Evolutionary conservation across 2,329 filamentous ascomycete genomes (phyloP), one percentile per base, ranked within the genome.

Genomic region (Xenoacremonium recifei): DNA sequence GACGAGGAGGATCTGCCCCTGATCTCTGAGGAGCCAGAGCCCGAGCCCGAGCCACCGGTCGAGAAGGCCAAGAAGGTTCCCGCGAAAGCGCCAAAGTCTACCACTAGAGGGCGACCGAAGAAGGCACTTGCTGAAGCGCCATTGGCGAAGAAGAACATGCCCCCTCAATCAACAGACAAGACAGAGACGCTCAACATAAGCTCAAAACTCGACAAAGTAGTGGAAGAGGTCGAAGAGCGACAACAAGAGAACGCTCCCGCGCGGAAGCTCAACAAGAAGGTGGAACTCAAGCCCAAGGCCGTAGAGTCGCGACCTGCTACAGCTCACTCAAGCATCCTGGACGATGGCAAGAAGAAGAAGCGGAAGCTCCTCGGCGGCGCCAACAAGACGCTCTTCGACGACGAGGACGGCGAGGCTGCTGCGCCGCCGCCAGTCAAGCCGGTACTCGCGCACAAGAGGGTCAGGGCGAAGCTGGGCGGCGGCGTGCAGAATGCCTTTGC

Each of bases 301-400:
- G 16, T 37, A 19, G 38, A 53, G 13, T 18, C 31, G 11, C 29
- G 37, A 5, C 13, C 35, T 41, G 45, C 45, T 4, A n/a, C 44
- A 37, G 35, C 41, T n/a, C 46, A 46, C 21, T 45, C 40, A 33
- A 46, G 40, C 30, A 44, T 42, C 20, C 29, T 31, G 19, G 66
- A 68, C 50, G 69, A 75, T 49, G 68, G 64, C 6, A 78, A 73
- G 63, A 83, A 80, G 60, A 89, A 85, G 73, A 90, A 85, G 71
- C 80, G 85, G 48, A 91, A 89, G 65, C 67, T 89, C 5, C 71
- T 87, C 2, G 81, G 83, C 4, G 69, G 67, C 17, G 73, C 76
- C 17, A 79, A 77, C 35, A 80, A 81, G 49, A 87, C 81, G 3
- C 61, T 93, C 5, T 89, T 92, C 44, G 84, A 85, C 7, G 84